Evolutionary conservation across 306 rosid genomes (phyloP).

Genomic region (Dryas drummondii): DNA sequence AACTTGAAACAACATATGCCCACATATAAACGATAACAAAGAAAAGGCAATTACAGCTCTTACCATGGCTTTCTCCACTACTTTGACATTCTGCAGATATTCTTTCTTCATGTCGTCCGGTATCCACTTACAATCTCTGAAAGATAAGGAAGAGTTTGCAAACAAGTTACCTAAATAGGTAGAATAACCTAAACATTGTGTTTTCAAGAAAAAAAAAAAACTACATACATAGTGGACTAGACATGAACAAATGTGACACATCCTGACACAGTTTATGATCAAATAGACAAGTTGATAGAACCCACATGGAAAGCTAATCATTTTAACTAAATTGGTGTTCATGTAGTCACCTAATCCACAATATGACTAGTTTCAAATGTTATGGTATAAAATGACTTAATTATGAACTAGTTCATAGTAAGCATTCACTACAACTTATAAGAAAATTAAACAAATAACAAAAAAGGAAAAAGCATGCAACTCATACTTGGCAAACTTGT

Average conservation of each 20-base stretch:
- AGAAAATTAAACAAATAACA: neutral
- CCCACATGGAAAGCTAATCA: neutral
- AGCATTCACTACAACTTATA: neutral
- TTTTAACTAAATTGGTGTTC: neutral
- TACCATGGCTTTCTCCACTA: conserved; percentile 36
- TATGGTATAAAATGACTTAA: neutral
- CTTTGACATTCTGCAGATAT: conserved; percentile 32
- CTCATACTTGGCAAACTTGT: conserved; percentile 34
- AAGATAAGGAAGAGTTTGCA: conserved; percentile 5
- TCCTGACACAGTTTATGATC: neutral
- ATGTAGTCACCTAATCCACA: neutral
- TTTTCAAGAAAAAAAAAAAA: neutral
- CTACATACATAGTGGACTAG: neutral
- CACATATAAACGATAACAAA: neutral
- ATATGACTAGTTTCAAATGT: neutral
- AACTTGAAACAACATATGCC: neutral
- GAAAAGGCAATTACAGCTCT: conserved; percentile 35
- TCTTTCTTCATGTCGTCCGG: conserved; percentile 34
- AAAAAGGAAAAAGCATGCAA: neutral
- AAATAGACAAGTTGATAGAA: neutral
- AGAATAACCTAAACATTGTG: neutral
- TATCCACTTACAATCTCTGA: conserved; percentile 45
- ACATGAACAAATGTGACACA: neutral
- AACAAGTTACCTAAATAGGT: neutral
- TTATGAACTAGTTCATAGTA: neutral